Evolutionary conservation across 2,329 filamentous ascomycete species (phyloP), one percentile per base, ranked within the genome.

Genomic region (Aspergillus nomiae): DNA sequence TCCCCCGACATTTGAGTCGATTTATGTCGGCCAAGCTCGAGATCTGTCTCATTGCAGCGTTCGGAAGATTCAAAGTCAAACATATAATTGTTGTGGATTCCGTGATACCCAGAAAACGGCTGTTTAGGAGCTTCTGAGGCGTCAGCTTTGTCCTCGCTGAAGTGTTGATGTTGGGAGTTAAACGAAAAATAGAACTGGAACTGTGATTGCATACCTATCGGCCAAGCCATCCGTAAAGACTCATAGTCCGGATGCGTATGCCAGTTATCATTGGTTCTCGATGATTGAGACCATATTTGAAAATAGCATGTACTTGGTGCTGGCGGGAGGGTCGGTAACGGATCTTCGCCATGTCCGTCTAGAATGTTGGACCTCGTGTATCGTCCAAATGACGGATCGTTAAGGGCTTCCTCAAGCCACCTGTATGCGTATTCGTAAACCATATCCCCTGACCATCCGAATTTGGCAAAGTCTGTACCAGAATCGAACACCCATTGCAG

Each of bases 371-470:
- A 26, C 30, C 61, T 65, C n/a, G 71, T 26, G 16, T 67, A 43
- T 14, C 62, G 59, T 53, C 69, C 64, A n/a, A 63, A 58, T 5
- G 51, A n/a, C 4, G 60, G 59, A 48, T 70, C 56, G 21, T 24
- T 12, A 26, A 72, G 45, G 8, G 68, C 57, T 21, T 65, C 60
- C 26, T 58, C 51, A 12, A 73, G 70, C 26, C 59, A 64, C 12
- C n/a, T 55, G 36, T 69, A 69, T n/a, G 70, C 70, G 48, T 65
- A 65, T 26, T 66, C 64, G 58, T 67, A 66, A n/a, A 73, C 54
- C 55, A 58, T 19, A 6, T 55, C 59, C 19, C 59, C 11, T n/a
- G 45, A 58, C 32, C 66, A 46, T 1, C 45, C 60, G 5, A 60
- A 56, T 56, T 50, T 58, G 9, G 26, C 4, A 28, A 36, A 43